Evolutionary conservation across 805 yeast genomes (phyloP).

Genomic region (Priceomyces castillae): DNA sequence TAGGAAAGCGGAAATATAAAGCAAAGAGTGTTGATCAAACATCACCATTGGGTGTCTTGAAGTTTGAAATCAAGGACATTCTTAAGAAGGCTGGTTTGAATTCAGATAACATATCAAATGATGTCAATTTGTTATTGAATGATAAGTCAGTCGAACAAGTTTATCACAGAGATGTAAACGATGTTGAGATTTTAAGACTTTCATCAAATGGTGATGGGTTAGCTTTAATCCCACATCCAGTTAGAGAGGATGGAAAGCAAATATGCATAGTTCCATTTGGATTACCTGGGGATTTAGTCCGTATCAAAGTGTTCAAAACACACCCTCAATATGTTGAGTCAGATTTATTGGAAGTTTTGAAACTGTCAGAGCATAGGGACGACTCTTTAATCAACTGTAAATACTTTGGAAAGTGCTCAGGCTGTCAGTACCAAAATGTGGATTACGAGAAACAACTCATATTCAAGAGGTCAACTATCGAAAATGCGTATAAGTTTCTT

Average conservation of each 20-base stretch:
- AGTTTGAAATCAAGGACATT: constrained; percentile 66
- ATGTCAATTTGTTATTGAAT: constrained; percentile 63
- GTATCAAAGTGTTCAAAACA: constrained; percentile 70
- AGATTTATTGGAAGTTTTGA: constrained; percentile 58
- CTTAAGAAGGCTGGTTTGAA: constrained; percentile 41
- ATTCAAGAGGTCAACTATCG: constrained; percentile 71
- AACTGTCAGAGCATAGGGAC: constrained; percentile 38
- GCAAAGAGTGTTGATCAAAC: constrained; percentile 69
- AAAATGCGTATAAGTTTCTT: constrained; percentile 76
- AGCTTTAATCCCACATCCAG: constrained; percentile 65
- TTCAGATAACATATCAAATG: constrained; percentile 54
- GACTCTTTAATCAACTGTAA: constrained; percentile 66
- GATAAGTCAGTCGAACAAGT: constrained; percentile 44
- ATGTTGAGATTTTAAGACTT: constrained; percentile 56
- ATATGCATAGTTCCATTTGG: constrained; percentile 83
- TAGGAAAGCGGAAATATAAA: constrained; percentile 50
- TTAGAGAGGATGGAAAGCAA: constrained; percentile 42
- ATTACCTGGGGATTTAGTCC: constrained; percentile 78
- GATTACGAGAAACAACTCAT: constrained; percentile 69
- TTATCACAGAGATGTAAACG: constrained; percentile 57
- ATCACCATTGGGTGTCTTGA: constrained; percentile 76
- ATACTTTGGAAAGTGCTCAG: constrained; percentile 91
- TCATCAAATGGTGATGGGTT: constrained; percentile 88
- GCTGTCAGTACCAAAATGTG: constrained; percentile 88
- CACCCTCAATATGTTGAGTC: constrained; percentile 72